A percentile compares a stretch with the other conserved stretches of the same genome.
Evolutionary conservation across 805 yeast genomes (phyloP).

Genomic region (Debaryomyces hansenii): DNA sequence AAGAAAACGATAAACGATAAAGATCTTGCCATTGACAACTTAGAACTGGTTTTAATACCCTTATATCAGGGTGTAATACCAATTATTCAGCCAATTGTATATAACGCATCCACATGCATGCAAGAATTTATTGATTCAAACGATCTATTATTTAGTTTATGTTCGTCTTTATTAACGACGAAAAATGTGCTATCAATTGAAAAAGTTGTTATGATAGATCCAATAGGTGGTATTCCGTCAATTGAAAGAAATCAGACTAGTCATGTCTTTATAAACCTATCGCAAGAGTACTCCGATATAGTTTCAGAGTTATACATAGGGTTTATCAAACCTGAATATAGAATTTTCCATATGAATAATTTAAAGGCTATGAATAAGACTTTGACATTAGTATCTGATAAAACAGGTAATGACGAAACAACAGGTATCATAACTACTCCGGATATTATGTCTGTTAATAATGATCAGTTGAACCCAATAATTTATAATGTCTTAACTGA

Average conservation of each 20-base stretch:
- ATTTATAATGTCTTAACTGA: slow-evolving; percentile 90
- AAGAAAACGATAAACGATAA: not conserved
- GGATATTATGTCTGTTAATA: slow-evolving; percentile 57
- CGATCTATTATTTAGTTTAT: slow-evolving; percentile 24
- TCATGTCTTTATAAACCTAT: slow-evolving; percentile 82
- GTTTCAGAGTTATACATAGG: slow-evolving; percentile 63
- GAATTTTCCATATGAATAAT: slow-evolving; percentile 64
- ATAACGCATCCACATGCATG: slow-evolving; percentile 28
- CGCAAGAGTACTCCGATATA: slow-evolving; percentile 76
- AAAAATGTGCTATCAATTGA: slow-evolving; percentile 59
- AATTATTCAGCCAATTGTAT: slow-evolving; percentile 58
- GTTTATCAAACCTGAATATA: slow-evolving; percentile 41
- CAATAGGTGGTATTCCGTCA: slow-evolving; percentile 89
- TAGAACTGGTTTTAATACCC: slow-evolving; percentile 38
- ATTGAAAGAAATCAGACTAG: slow-evolving; percentile 76
- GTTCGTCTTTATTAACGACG: slow-evolving; percentile 23
- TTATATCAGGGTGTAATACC: slow-evolving; percentile 57
- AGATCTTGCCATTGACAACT: slow-evolving; percentile 16
- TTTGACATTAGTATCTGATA: slow-evolving; percentile 49
- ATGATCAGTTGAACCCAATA: slow-evolving; percentile 71
- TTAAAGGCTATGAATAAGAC: slow-evolving; percentile 63
- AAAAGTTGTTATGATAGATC: slow-evolving; percentile 76
- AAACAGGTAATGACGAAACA: slow-evolving; percentile 39
- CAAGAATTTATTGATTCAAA: slow-evolving; percentile 27
- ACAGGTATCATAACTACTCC: slow-evolving; percentile 91